Evolutionary conservation across 306 rosid genomes (phyloP), one percentile per base, ranked within the genome.

Genomic region (Ziziphus jujuba): DNA sequence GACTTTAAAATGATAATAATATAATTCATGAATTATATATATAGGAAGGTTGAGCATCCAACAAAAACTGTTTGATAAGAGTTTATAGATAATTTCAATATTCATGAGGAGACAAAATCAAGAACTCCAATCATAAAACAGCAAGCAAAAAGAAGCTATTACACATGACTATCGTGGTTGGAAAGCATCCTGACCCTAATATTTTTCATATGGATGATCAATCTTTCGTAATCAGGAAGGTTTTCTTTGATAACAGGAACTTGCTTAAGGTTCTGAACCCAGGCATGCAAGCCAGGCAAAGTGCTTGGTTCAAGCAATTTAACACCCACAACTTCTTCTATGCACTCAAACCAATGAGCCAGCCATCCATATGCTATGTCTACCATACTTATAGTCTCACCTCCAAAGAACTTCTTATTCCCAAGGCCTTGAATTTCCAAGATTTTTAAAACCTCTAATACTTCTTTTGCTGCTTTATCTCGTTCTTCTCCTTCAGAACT

Each of bases 391-490:
- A 74, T 70, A 15, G 77, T 69, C 45, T 65, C 24, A 1, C 84
- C 80, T 4, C 59, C 71, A 52, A 79, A 79, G 38, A 59, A 79
- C 8, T 61, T 79, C 1, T 61, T 66, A 61, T 79, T 73, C 23
- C 77, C 70, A 2, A 79, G 76, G 55, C 21, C 55, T 70, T 79
- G 60, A 55, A 47, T 63, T 66, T 74, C 80, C 74, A 65, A 54
- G 63, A 70, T 65, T 34, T 74, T 74, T 13, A 74, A 22, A 45
- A 28, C 35, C 60, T 74, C 54, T 49, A 44, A 14, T 12, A 45
- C 58, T 49, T 79, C 70, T 52, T 36, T 58, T 10, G 22, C 38
- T 15, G 44, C 72, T 35, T 69, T 70, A 19, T 69, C 79, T 49
- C 54, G 44, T 25, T 63, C 62, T 43, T 78, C 66, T 35, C 16